phyloP scores from a whole-genome alignment of 2,329 filamentous ascomycete genomes.

The Aspergillus quadrilineatus region DNA sequence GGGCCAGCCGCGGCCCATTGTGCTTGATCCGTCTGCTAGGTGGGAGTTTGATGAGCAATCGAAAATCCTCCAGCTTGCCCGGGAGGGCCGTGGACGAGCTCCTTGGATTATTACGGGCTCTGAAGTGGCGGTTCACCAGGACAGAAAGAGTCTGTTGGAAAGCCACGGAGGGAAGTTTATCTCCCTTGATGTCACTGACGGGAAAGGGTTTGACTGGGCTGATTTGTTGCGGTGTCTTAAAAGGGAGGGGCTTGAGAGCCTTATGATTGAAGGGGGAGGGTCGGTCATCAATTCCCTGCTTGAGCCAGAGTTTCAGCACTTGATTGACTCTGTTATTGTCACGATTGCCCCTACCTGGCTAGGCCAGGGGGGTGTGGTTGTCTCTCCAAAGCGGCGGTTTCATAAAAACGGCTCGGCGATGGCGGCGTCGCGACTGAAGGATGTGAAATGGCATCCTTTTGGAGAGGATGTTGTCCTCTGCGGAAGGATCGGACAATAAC shows the following conservation, averaged over 20 bases:
- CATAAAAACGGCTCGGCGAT: conserved; percentile 55
- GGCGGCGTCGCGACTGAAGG: conserved; percentile 56
- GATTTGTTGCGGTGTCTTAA: conserved; percentile 58
- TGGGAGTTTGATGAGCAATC: conserved; percentile 63
- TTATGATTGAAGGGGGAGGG: conserved; percentile 90
- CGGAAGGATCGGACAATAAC: conserved; percentile 52
- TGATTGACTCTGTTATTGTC: conserved; percentile 75
- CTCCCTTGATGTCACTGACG: conserved; percentile 20
- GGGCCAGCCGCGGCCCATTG: conserved; percentile 72
- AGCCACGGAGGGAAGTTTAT: conserved; percentile 34
- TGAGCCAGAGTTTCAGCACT: conserved; percentile 50
- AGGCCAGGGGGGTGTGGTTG: conserved; percentile 74
- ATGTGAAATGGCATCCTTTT: conserved; percentile 72
- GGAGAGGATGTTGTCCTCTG: conserved; percentile 79
- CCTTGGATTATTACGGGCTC: conserved; percentile 64
- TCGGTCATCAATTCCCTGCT: conserved; percentile 78
- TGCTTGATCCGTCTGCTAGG: conserved; percentile 72
- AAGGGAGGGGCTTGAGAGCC: conserved; percentile 62
- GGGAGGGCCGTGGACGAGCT: conserved; percentile 63
- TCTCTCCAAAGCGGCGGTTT: conserved; percentile 63
- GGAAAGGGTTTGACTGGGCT: conserved; percentile 53
- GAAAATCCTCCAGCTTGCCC: conserved; percentile 65
- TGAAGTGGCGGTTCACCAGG: conserved; percentile 10
- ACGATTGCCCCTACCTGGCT: conserved; percentile 88
- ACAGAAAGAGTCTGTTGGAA: conserved; percentile 25